phyloP scores from a whole-genome alignment of 192 early-diverging fungal genomes.

The Chytriomyces sp. region DNA sequence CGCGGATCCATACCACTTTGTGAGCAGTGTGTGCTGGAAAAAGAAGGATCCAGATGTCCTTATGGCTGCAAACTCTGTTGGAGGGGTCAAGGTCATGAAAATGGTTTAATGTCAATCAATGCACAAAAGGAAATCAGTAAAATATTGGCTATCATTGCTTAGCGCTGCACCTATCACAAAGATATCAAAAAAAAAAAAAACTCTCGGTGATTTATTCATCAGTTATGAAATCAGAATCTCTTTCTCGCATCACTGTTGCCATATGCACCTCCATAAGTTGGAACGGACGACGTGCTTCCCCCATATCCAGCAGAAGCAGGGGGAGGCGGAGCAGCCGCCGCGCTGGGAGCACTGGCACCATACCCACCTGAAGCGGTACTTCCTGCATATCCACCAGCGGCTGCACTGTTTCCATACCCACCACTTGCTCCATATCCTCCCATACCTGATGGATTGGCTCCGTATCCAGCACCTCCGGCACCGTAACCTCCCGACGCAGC shows the following conservation, averaged over 20 bases:
- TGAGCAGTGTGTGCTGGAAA: constrained; percentile 93
- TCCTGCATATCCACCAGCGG: background rate
- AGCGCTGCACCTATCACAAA: too few relatives aligned
- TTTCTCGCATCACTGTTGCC: constrained; percentile 1
- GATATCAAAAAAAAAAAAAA: too few relatives aligned
- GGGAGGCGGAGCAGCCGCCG: background rate
- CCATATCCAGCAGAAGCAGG: background rate
- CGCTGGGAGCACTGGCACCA: background rate
- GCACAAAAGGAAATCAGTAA: too few relatives aligned
- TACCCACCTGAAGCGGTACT: too few relatives aligned
- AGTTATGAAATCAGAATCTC: background rate
- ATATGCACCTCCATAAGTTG: background rate
- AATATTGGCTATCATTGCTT: too few relatives aligned
- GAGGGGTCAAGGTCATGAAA: constrained; percentile 82
- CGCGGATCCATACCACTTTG: constrained; percentile 76
- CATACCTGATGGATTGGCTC: background rate
- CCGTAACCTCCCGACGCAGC: background rate
- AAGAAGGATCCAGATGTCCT: constrained; percentile 71
- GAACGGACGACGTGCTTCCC: too few relatives aligned
- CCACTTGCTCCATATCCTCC: constrained; percentile 3
- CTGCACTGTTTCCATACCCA: constrained; percentile 6
- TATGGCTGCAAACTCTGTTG: constrained; percentile 88
- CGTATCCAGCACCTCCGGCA: background rate
- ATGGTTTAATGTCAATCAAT: constrained; percentile 43
- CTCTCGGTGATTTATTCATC: too few relatives aligned